Conservation (phyloP, 768 basidiomycete genomes). For the Suillus brevipes region DNA sequence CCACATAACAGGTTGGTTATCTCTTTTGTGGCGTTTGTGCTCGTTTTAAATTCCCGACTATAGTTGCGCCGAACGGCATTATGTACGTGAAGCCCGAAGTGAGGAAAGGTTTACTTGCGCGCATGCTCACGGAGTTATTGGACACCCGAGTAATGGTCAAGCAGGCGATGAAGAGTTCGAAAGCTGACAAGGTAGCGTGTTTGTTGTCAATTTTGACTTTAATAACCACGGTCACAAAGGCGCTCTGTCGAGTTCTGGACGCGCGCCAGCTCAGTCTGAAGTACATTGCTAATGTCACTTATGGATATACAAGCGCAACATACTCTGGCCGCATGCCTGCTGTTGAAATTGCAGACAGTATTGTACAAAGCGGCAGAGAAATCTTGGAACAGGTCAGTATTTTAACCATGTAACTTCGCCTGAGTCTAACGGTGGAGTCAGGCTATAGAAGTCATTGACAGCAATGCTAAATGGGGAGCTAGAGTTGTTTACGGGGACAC, state of each 20-base stretch:
- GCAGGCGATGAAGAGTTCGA: slow-evolving; percentile 85
- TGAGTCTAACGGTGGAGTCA: slow-evolving; percentile 30
- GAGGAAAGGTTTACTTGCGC: slow-evolving; percentile 79
- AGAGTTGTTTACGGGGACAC: slow-evolving; percentile 97
- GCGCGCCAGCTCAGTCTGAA: slow-evolving; percentile 93
- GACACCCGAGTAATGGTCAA: slow-evolving; percentile 99
- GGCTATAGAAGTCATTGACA: slow-evolving; percentile 82
- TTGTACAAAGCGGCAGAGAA: slow-evolving; percentile 95
- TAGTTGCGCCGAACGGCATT: slow-evolving; percentile 95
- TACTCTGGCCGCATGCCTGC: slow-evolving; percentile 98
- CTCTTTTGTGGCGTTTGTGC: not conserved
- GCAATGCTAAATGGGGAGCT: slow-evolving; percentile 83
- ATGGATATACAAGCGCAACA: slow-evolving; percentile 93
- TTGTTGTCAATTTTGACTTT: slow-evolving; percentile 1
- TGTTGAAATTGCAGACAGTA: slow-evolving; percentile 96
- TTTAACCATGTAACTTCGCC: not conserved
- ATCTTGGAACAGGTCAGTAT: slow-evolving; percentile 82
- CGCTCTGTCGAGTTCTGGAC: slow-evolving; percentile 73
- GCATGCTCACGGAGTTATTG: slow-evolving; percentile 91
- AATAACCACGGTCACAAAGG: slow-evolving; percentile 42
- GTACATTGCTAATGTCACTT: slow-evolving; percentile 92
- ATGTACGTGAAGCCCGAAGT: slow-evolving; percentile 88
- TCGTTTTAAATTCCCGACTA: not conserved
- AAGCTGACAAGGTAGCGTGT: slow-evolving; percentile 67
- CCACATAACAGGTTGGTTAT: slow-evolving; percentile 67